These are phyloP conservation scores for Cochlearia excelsa DNA, from an alignment of 345 rosid species.

Conservation along the genomic window DNA sequence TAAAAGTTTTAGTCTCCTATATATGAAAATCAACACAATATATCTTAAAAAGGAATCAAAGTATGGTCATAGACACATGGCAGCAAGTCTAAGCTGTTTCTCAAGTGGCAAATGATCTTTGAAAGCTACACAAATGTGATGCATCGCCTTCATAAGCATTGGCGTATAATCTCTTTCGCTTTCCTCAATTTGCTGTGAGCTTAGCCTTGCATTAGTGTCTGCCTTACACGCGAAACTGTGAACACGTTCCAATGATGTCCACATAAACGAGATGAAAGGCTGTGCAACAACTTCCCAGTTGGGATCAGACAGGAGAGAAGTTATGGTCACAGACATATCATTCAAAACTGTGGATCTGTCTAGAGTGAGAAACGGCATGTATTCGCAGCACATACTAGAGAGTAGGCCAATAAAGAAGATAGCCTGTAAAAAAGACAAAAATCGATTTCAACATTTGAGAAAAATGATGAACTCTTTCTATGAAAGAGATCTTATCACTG, in stretches of 20 bases:
- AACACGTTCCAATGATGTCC: constrained; percentile 61
- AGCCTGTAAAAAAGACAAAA: constrained; percentile 45
- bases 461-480: neutral
- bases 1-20: constrained; percentile 7
- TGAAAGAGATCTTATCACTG: constrained; percentile 1
- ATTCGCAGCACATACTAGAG: constrained; percentile 77
- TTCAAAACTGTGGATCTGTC: constrained; percentile 51
- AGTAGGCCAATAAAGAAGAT: constrained; percentile 66
- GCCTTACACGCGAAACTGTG: constrained; percentile 39
- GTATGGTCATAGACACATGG: constrained; percentile 35
- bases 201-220: constrained; percentile 26
- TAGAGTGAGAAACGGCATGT: constrained; percentile 75
- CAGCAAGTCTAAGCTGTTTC: constrained; percentile 67
- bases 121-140: constrained; percentile 49
- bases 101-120: constrained; percentile 64
- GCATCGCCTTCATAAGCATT: constrained; percentile 51
- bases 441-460: constrained; percentile 1
- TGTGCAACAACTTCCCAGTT: constrained; percentile 57
- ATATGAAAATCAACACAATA: neutral
- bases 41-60: constrained; percentile 9
- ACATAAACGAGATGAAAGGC: constrained; percentile 50
- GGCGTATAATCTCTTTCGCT: constrained; percentile 46
- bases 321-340: constrained; percentile 69
- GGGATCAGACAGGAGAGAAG: constrained; percentile 58
- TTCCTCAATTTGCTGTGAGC: constrained; percentile 38